Percentiles rank a stretch among this genome's conserved stretches.
phyloP scores from a whole-genome alignment of 2,329 filamentous ascomycete species.

The Paecilomyces variotii region DNA sequence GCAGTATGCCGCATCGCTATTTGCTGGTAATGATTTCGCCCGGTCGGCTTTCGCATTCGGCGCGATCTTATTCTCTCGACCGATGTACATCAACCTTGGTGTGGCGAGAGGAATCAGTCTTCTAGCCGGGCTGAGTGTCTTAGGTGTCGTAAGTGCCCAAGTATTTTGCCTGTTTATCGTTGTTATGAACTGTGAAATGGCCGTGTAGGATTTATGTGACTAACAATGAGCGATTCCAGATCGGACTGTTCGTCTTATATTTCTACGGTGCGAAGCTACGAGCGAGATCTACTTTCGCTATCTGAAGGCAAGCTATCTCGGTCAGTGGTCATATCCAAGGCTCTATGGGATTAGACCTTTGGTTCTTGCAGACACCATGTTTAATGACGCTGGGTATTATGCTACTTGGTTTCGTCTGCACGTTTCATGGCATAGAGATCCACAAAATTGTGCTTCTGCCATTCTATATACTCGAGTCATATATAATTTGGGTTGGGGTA shows the following conservation, averaged over 20 bases:
- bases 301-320: conserved; percentile 7
- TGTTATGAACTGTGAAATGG: background rate
- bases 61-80: conserved; percentile 25
- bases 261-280: conserved; percentile 49
- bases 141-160: conserved; percentile 17
- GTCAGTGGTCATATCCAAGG: background rate
- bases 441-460: too few relatives aligned
- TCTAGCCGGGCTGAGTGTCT: conserved; percentile 29
- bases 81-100: conserved; percentile 26
- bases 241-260: conserved; percentile 52
- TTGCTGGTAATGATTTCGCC: conserved; percentile 30
- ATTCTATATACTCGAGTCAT: too few relatives aligned
- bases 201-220: background rate
- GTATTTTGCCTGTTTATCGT: background rate
- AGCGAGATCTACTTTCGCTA: conserved; percentile 51
- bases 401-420: too few relatives aligned
- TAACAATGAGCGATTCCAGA: background rate
- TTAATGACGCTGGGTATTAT: too few relatives aligned
- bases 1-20: conserved; percentile 25
- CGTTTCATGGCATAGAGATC: too few relatives aligned
- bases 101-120: conserved; percentile 25
- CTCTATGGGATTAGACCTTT: too few relatives aligned
- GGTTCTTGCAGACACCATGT: too few relatives aligned
- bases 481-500: too few relatives aligned
- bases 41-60: conserved; percentile 19